Evolutionary conservation across 140 eudicot genomes (phyloP), one percentile per base, ranked within the genome.

Genomic region (Senecio squalidus): DNA sequence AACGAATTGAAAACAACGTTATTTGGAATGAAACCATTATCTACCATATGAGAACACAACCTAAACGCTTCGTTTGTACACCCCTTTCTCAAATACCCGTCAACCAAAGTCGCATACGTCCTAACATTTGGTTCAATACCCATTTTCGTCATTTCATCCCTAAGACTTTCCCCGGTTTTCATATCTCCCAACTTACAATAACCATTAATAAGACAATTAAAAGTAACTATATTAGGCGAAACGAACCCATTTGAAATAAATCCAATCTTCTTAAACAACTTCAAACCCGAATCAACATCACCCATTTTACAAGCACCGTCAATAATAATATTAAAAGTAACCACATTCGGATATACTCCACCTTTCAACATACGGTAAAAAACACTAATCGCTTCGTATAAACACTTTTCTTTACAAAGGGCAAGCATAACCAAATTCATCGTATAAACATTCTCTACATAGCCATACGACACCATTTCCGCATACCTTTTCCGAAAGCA

Each of bases 401-500:
- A 60, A 47, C 59, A 57, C 69, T 46, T 23, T 47, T 81, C 83
- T 70, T 67, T 80, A 66, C 94, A 84, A 43, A 81, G 78, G 27
- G 94, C 81, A 58, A 68, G 50, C 54, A 80, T 51, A 29, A 84
- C 57, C 78, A 84, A 57, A 62, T 84, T 84, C 27, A 49, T 64
- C 1, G 94, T 84, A 77, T 80, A 74, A 51, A 84, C 76, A 65
- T 81, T 84, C 75, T 80, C 88, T 28, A 46, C 52, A 62, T 80
- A 80, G 48, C 80, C 88, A 55, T 46, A 78, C 0, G 77, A 73
- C 20, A 75, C 23, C 94, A 84, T 80, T 45, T 84, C 85, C 7
- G n/a, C 49, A n/a, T 80, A 75, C 60, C 58, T 74, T 27, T 6
- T 11, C 83, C 84, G 81, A 72, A 84, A 84, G 65, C 53, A 55